Evolutionary conservation across 768 basidiomycete genomes (phyloP), one percentile per base, ranked within the genome.

Genomic region (Lentinula boryana): DNA sequence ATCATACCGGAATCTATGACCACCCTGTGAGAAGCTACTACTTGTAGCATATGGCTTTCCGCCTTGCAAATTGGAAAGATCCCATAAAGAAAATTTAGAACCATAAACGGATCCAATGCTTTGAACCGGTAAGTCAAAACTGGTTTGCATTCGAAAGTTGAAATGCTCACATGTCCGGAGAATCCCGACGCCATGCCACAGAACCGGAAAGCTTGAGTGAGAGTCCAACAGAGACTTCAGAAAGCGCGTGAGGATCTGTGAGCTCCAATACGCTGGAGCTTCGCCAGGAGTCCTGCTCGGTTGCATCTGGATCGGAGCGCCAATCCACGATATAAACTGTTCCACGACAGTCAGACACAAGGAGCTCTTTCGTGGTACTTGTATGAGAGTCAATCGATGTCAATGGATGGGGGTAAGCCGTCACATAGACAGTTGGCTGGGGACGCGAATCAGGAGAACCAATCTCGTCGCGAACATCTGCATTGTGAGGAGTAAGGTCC

Each of bases 271-370:
- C 71, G 67, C 80, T 86, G 10, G 79, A 80, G 68, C 86, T 83
- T 51, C 86, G 80, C 80, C 86, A 84, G 58, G 74, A 78, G 50
- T 77, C 80, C 58, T 78, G 77, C 58, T 80, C 80, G 18, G 72
- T 74, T 40, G 78, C 48, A 16, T 72, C 78, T 1, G 86, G 86
- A 67, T 91, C 88, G 5, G 86, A 81, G 58, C 87, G 84, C 91
- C 91, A 93, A 74, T 93, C 89, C n/a, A 86, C 84, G 51, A 92
- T 71, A 70, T 86, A 91, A 51, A 93, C 75, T 32, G 84, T 86
- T 36, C 91, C 91, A 38, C 81, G 82, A 58, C 78, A 81, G 72
- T 93, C 91, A 1, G 89, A 82, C 16, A 92, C 86, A 31, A 93
- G 78, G 66, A 93, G 84, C 65, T 91, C 91, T 69, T 89, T 92